Evolutionary conservation across 805 yeast genomes (phyloP).

Genomic region (Metschnikowia gruessii): DNA sequence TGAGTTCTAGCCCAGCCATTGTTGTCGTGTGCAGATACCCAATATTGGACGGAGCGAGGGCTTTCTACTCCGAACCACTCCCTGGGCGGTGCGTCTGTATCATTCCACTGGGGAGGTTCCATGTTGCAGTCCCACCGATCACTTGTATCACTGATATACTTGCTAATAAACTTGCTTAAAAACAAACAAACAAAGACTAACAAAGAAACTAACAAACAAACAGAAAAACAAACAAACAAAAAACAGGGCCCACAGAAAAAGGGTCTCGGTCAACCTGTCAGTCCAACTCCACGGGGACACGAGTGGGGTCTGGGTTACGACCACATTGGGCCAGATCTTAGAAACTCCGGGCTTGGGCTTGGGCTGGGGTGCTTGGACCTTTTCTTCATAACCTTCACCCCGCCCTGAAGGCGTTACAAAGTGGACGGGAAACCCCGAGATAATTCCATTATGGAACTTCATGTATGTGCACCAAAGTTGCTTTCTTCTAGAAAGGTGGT

Average conservation of each 20-base stretch:
- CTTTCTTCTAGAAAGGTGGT: not conserved
- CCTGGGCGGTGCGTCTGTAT: not conserved
- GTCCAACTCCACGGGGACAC: no score
- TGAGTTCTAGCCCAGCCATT: not conserved
- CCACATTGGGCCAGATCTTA: not conserved
- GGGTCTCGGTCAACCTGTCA: no score
- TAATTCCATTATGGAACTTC: not conserved
- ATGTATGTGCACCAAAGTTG: not conserved
- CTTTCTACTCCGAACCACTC: not conserved
- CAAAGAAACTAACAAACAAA: no score
- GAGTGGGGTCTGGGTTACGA: no score
- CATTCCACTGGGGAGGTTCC: no score
- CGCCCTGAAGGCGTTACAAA: not conserved
- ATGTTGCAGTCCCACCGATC: no score
- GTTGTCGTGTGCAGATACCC: not conserved
- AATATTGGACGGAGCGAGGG: conserved; percentile 2
- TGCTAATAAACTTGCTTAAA: not conserved
- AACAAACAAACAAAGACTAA: not conserved
- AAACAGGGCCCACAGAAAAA: no score
- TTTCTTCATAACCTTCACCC: not conserved
- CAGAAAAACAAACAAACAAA: no score
- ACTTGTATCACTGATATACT: not conserved
- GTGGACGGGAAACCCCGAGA: not conserved
- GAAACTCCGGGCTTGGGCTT: not conserved
- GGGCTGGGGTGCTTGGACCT: not conserved